These are phyloP conservation scores for Pisolithus tinctorius DNA, from an alignment of 768 basidiomycete species.

Conservation along the genomic window DNA sequence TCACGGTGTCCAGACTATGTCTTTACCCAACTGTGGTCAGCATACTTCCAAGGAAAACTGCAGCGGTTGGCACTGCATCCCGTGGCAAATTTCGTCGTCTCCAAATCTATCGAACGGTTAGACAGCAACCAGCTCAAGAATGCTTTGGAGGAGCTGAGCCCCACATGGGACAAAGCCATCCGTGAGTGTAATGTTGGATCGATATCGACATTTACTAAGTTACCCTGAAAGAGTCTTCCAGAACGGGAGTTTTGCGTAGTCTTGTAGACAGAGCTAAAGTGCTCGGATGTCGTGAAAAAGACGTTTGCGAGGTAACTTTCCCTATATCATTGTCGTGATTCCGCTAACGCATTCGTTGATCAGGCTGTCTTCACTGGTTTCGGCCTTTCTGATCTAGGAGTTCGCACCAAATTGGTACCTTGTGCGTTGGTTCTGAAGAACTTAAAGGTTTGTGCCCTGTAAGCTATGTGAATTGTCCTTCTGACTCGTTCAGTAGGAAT, in stretches of 20 bases:
- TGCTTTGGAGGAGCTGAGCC: constrained; percentile 54
- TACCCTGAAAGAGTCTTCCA: constrained; percentile 44
- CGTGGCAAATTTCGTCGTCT: constrained; percentile 90
- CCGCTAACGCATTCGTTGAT: constrained; percentile 5
- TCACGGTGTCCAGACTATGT: constrained; percentile 50
- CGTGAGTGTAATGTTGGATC: constrained; percentile 41
- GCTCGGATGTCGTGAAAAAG: constrained; percentile 40
- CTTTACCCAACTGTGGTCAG: constrained; percentile 66
- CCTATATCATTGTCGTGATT: neutral
- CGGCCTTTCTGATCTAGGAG: constrained; percentile 42
- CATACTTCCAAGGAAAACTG: constrained; percentile 73
- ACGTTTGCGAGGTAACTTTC: constrained; percentile 50
- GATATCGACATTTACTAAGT: constrained; percentile 2
- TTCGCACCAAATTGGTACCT: constrained; percentile 50
- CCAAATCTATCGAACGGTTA: constrained; percentile 65
- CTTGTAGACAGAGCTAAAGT: constrained; percentile 59
- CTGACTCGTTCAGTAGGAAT: constrained; percentile 15
- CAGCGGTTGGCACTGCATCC: constrained; percentile 75
- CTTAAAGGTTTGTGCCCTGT: constrained; percentile 34
- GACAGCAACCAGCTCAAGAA: constrained; percentile 47
- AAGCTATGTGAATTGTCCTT: neutral
- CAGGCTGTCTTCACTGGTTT: constrained; percentile 61
- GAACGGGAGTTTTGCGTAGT: constrained; percentile 75
- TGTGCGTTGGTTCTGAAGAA: constrained; percentile 57
- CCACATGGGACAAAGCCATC: constrained; percentile 54